Evolutionary conservation across 768 basidiomycete genomes (phyloP), one percentile per base, ranked within the genome.

Genomic region (Hypholoma fasciculare): DNA sequence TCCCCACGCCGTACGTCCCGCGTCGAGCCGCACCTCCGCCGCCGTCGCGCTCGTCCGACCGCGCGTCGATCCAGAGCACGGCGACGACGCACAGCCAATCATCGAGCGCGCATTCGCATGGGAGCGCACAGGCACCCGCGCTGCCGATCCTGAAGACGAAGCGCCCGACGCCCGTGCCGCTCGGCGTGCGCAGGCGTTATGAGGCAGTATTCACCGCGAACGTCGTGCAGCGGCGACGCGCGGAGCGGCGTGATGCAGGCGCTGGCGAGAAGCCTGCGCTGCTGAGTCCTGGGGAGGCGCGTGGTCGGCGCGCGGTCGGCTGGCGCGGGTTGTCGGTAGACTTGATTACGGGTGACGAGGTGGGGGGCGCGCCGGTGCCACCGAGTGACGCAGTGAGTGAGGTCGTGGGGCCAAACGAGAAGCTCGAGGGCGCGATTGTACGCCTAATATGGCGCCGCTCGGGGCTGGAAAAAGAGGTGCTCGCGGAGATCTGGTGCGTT

Each of bases 131-230:
- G 42, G 57, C 42, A 12, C 53, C 52, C 36, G 64, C 58, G 19
- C 52, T 46, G 30, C 60, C 58, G 51, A 63, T 52, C 54, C 60
- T 59, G 17, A 74, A 76, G 63, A 60, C 73, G 58, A 63, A 76
- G 39, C 83, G 89, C 2, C 83, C 85, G 0, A 84, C 89, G 0
- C 90, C 90, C 2, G 78, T 91, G 3, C 90, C 91, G 1, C 71
- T 82, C 7, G 76, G 82, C 2, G 87, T 86, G 12, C 81, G 84
- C 19, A 75, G 72, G 40, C 83, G 91, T 9, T 93, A 92, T 65
- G 88, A 90, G 60, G 70, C 72, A 4, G 76, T 92, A 1, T 93
- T 92, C 63, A 74, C 77, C 13, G 74, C 75, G n/a, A 89, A 88
- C 62, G 69, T 87, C 2, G 60, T 80, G 12, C 82, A 83, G 57